Base-by-base conservation (phyloP, 208 protist species). In the Trypanosoma rangeli region DNA sequence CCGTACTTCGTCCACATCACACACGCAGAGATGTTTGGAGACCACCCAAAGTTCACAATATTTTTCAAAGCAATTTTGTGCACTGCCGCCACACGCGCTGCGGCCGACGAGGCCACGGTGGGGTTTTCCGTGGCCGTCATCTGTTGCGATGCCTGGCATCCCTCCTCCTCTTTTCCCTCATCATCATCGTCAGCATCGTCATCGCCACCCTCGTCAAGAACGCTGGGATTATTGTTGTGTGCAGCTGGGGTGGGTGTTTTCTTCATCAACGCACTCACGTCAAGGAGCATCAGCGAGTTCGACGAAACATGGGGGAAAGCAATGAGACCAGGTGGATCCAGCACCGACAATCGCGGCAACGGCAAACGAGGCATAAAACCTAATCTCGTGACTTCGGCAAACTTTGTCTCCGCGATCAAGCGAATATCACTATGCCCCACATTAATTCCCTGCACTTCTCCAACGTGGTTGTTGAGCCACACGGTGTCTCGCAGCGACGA, bases 231-330 rank as follows among this genome's bases (percentile, higher is more conserved):
- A 60, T 22, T 31, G 3, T 39, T 42, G 53, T 44, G 24, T 48
- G 22, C 24, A 24, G 28, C 15, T 42, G 7, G 24, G 44, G 52
- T 16, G 33, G 4, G n/a, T 42, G n/a, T 12, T 10, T 48, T 37
- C 54, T 48, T 46, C 22, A 55, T 28, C 37, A 77, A 60, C 18
- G 37, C 20, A 46, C 26, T 62, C 39, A 44, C 28, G 29, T 78
- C 65, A 48, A 62, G 72, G 12, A 78, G 39, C 16, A 71, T 5
- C 22, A 90, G 20, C 31, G 60, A 60, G 42, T 86, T 87, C 0
- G 65, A 76, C 15, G 76, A 70, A 12, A 84, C 31, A 26, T 85
- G 75, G 0, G 85, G 82, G 61, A 79, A 87, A 16, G 79, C 55
- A 0, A 90, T 31, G 28, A 79, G 58, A 3, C 75, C 61, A 15